Conservation (phyloP, 2,329 filamentous ascomycete species). For the Bipolaris oryzae region DNA sequence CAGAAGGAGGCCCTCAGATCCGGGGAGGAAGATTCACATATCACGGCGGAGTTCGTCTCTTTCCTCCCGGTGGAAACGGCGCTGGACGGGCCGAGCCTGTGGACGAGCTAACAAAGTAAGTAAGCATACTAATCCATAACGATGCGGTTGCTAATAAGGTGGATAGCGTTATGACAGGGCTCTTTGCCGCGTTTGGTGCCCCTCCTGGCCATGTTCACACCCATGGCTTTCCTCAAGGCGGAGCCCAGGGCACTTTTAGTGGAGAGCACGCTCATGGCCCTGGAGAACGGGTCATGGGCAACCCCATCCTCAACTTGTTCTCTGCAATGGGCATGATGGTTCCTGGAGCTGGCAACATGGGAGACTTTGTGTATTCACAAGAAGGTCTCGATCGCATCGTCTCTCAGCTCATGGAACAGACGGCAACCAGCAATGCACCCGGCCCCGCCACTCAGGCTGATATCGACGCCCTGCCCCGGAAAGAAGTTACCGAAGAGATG, state of each 20-base stretch:
- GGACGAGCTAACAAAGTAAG: conserved; percentile 50
- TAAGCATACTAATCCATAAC: conserved; percentile 48
- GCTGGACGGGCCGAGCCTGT: conserved; percentile 56
- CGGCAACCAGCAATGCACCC: conserved; percentile 75
- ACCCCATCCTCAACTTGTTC: conserved; percentile 56
- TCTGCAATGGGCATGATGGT: conserved; percentile 37
- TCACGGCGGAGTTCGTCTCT: conserved; percentile 47
- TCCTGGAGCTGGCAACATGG: conserved; percentile 54
- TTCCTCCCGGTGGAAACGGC: conserved; percentile 58
- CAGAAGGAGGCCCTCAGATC: conserved; percentile 19
- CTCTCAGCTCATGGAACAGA: conserved; percentile 84
- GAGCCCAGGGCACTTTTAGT: conserved; percentile 13
- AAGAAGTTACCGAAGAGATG: conserved; percentile 72
- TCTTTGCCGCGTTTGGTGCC: conserved; percentile 45
- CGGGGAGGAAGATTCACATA: conserved; percentile 39
- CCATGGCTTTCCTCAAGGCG: conserved; percentile 15
- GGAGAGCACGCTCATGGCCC: conserved; percentile 14
- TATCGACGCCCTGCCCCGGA: conserved; percentile 74
- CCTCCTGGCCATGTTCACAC: conserved; percentile 24
- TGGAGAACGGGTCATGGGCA: conserved; percentile 12
- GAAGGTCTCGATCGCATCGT: conserved; percentile 90
- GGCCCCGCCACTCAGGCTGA: conserved; percentile 78
- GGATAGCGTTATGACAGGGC: conserved; percentile 39
- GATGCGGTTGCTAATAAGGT: conserved; percentile 20
- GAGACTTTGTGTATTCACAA: conserved; percentile 88